Evolutionary conservation across 1,284 basidiomycete genomes (phyloP).

Genomic region (Phellinidium pouzarii): DNA sequence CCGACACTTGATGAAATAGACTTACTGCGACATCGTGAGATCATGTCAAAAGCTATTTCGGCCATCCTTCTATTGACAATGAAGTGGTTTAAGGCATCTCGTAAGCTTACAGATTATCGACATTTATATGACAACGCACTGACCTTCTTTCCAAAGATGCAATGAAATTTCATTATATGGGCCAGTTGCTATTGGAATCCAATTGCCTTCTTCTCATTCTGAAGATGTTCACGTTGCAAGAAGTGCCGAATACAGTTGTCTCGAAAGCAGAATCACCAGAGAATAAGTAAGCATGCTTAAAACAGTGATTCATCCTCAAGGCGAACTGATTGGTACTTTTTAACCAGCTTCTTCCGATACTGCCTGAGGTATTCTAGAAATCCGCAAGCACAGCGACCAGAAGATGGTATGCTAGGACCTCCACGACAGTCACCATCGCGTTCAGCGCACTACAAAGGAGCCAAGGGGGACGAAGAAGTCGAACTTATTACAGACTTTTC

Average conservation of each 20-base stretch:
- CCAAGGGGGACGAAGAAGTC: constrained; percentile 75
- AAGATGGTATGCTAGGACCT: constrained; percentile 55
- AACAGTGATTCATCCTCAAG: not conserved
- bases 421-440: constrained; percentile 51
- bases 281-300: constrained; percentile 59
- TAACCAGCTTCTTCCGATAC: constrained; percentile 97
- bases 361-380: constrained; percentile 47
- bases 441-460: constrained; percentile 55
- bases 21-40: constrained; percentile 92
- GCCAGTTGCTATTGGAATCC: constrained; percentile 90
- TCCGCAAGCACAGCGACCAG: constrained; percentile 43
- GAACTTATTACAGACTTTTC: constrained; percentile 92
- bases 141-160: constrained; percentile 51
- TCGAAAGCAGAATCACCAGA: constrained; percentile 87
- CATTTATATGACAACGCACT: constrained; percentile 6
- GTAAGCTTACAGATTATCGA: constrained; percentile 42
- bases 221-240: constrained; percentile 97
- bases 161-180: constrained; percentile 98
- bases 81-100: constrained; percentile 99
- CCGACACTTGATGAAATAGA: constrained; percentile 93
- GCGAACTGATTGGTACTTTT: constrained; percentile 11
- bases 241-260: constrained; percentile 77
- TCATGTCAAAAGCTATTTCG: constrained; percentile 95
- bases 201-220: constrained; percentile 92
- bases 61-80: constrained; percentile 86